phyloP scores from a whole-genome alignment of 805 yeast species.

The Nakazawaea peltata region DNA sequence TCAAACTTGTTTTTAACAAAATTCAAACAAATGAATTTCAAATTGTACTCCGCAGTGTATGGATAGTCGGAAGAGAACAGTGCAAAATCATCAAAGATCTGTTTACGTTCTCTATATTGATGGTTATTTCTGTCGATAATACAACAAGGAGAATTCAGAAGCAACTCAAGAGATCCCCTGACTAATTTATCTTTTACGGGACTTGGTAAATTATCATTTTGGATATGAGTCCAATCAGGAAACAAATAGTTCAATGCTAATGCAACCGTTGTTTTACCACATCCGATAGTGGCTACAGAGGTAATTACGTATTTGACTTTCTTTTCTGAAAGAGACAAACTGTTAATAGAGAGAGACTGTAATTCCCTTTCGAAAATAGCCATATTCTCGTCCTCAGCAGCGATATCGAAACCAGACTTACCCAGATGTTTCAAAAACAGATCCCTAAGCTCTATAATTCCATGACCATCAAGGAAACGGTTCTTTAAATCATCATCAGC shows the following conservation, averaged over 20 bases:
- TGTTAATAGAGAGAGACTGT: slow-evolving; percentile 8
- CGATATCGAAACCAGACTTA: slow-evolving; percentile 51
- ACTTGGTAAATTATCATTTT: slow-evolving; percentile 66
- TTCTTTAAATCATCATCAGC: slow-evolving; percentile 36
- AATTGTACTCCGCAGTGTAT: slow-evolving; percentile 28
- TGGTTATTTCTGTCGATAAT: slow-evolving; percentile 83
- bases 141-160: slow-evolving; percentile 41
- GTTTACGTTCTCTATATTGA: slow-evolving; percentile 57
- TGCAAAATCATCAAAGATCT: slow-evolving; percentile 47
- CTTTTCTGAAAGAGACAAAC: slow-evolving; percentile 18
- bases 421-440: slow-evolving; percentile 47
- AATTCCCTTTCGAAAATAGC: slow-evolving; percentile 23
- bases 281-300: slow-evolving; percentile 87
- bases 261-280: slow-evolving; percentile 88
- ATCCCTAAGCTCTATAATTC: slow-evolving; percentile 69
- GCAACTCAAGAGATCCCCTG: slow-evolving; percentile 31
- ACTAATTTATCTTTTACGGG: slow-evolving; percentile 42
- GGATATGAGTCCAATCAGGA: slow-evolving; percentile 65
- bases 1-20: slow-evolving; percentile 35
- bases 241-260: slow-evolving; percentile 47
- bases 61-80: slow-evolving; percentile 35
- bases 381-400: slow-evolving; percentile 36
- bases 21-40: slow-evolving; percentile 56
- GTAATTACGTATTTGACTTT: slow-evolving; percentile 52
- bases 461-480: slow-evolving; percentile 47